Percentiles rank a stretch among this genome's conserved stretches.
phyloP scores from a whole-genome alignment of 495 filamentous ascomycete species.

The Penicillium silybi region DNA sequence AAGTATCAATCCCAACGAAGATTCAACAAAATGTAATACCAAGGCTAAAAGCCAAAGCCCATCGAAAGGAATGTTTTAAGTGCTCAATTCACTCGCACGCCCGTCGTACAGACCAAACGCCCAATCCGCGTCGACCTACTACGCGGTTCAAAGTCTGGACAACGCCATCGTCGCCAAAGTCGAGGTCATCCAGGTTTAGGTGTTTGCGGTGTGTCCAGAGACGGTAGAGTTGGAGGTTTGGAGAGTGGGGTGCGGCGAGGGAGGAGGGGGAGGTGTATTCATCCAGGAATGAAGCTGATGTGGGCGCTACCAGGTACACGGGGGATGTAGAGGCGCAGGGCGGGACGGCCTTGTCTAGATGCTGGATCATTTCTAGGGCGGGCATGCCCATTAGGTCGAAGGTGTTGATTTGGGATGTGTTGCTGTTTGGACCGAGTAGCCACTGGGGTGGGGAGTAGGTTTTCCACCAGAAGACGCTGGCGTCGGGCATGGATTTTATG shows the following conservation, averaged over 20 bases:
- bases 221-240: conserved; percentile 46
- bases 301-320: conserved; percentile 64
- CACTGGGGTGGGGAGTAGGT: conserved; percentile 93
- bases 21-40: not conserved
- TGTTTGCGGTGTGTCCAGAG: conserved; percentile 72
- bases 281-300: conserved; percentile 68
- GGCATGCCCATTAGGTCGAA: conserved; percentile 79
- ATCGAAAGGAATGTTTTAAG: not conserved
- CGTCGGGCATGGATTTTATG: conserved; percentile 48
- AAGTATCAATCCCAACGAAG: not conserved
- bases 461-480: conserved; percentile 88
- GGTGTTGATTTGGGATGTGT: conserved; percentile 53
- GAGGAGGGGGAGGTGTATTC: conserved; percentile 41
- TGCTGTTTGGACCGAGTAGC: conserved; percentile 76
- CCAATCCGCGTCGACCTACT: conserved; percentile 74
- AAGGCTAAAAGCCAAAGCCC: not conserved
- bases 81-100: conserved; percentile 11
- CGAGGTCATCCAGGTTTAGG: conserved; percentile 88
- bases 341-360: conserved; percentile 51
- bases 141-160: conserved; percentile 69
- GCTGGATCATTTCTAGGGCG: conserved; percentile 54
- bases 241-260: conserved; percentile 1
- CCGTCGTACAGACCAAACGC: conserved; percentile 64
- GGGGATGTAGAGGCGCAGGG: conserved; percentile 42
- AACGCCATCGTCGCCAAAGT: conserved; percentile 82